A percentile compares a stretch with the other conserved stretches of the same genome.
Evolutionary conservation across 169 alveolate species (phyloP).

Genomic region (Cryptosporidium viatorum): DNA sequence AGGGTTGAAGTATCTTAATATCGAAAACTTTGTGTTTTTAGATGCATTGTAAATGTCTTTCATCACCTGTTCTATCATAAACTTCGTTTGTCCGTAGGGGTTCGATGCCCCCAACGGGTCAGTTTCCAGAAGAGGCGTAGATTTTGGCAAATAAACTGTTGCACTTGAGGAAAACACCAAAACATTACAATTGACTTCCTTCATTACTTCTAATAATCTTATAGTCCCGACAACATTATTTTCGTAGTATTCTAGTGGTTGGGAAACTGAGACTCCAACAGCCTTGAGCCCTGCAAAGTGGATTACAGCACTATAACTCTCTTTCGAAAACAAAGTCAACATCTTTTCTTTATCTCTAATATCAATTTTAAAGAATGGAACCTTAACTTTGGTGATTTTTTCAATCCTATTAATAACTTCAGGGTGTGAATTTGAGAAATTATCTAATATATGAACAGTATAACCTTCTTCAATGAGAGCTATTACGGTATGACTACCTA

Average conservation of each 20-base stretch:
- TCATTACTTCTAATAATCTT: slow-evolving; percentile 85
- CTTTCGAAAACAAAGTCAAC: slow-evolving; percentile 79
- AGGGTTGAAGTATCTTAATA: slow-evolving; percentile 92
- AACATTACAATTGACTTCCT: slow-evolving; percentile 81
- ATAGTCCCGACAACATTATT: slow-evolving; percentile 91
- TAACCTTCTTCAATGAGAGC: slow-evolving; percentile 85
- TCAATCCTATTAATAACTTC: slow-evolving; percentile 82
- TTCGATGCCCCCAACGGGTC: slow-evolving; percentile 86
- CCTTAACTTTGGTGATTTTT: slow-evolving; percentile 80
- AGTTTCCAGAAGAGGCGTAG: slow-evolving; percentile 77
- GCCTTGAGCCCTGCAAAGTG: slow-evolving; percentile 94
- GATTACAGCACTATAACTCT: slow-evolving; percentile 83
- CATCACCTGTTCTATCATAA: slow-evolving; percentile 86
- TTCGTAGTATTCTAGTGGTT: slow-evolving; percentile 90
- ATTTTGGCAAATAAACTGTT: slow-evolving; percentile 90
- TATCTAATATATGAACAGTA: slow-evolving; percentile 87
- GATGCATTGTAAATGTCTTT: slow-evolving; percentile 79
- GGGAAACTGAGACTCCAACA: slow-evolving; percentile 90
- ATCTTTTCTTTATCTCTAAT: slow-evolving; percentile 79
- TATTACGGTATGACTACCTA: slow-evolving; percentile 94
- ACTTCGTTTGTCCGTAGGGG: slow-evolving; percentile 92
- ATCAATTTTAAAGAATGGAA: slow-evolving; percentile 85
- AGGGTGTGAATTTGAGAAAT: slow-evolving; percentile 77
- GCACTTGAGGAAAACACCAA: slow-evolving; percentile 92
- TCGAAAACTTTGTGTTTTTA: slow-evolving; percentile 68